Evolutionary conservation across 805 yeast genomes (phyloP), one percentile per base, ranked within the genome.

Genomic region (Spencermartinsiella europaea): DNA sequence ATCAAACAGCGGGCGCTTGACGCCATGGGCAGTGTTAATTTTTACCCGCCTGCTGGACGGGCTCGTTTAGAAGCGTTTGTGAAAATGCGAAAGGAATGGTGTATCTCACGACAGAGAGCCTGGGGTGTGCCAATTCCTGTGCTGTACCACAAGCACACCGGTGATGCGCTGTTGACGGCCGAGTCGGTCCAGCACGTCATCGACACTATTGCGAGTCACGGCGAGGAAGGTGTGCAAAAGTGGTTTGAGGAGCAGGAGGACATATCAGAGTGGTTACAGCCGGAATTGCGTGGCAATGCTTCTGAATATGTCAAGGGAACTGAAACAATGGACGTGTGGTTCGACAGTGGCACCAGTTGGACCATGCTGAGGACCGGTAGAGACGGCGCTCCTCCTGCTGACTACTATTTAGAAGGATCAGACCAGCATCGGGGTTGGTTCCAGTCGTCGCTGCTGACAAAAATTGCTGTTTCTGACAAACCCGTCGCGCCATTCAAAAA

Each of bases 381-480:
- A 1, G 54, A 73, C 10, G 42, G 59, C 1, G 67, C 79, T 21
- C 69, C 80, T 25, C 69, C 80, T 3, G 83, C 95, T 0, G 95
- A 90, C 64, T 75, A 87, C n/a, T 91, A 88, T 60, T 65, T 91
- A 12, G 99, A 93, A 70, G 99, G 99, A 1, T 79, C 90, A n/a
- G 99, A 93, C 61, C 99, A 93, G 65, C 99, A 93, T 61, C 77
- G 99, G 50, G 99, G 99, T 1, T 93, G 99, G 99, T 93, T 93
- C 63, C 99, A 93, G 68, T 86, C 96, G 27, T 88, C 96, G 1
- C 67, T 93, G 21, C 69, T 93, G 48, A 89, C 95, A 20, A 85
- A 80, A 58, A 75, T 88, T 19, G 85, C 84, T 2, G 58, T 66
- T 8, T 53, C 68, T 0, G 58, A 57, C 2, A 67, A 69, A 1